phyloP scores from a whole-genome alignment of 2,329 filamentous ascomycete species.

The Penicillium capsulatum region DNA sequence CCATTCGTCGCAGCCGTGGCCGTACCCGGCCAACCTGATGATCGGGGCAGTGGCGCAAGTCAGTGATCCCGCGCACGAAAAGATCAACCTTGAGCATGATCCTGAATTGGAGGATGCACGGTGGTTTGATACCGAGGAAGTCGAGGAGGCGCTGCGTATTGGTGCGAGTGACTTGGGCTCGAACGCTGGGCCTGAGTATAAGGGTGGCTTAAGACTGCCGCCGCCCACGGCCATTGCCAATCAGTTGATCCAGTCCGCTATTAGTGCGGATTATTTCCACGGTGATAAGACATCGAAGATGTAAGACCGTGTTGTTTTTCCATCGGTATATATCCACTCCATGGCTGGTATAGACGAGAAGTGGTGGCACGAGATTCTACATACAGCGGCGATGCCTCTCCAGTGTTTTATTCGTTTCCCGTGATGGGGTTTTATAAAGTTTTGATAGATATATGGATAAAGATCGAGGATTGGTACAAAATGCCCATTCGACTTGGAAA shows the following conservation, averaged over 20 bases:
- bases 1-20: slow-evolving; percentile 83
- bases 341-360: no score
- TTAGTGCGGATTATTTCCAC: slow-evolving; percentile 63
- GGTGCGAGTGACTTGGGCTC: slow-evolving; percentile 67
- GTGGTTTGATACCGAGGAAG: slow-evolving; percentile 82
- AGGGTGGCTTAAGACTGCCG: slow-evolving; percentile 73
- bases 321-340: not conserved
- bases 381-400: not conserved
- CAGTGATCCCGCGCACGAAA: slow-evolving; percentile 73
- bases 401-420: not conserved
- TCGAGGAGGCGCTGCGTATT: slow-evolving; percentile 65
- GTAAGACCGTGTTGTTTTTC: slow-evolving; percentile 16
- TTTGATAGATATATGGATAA: slow-evolving; percentile 2
- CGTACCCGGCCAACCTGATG: slow-evolving; percentile 80
- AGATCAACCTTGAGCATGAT: slow-evolving; percentile 78
- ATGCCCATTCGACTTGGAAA: no score
- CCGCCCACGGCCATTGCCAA: slow-evolving; percentile 89
- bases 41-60: slow-evolving; percentile 80
- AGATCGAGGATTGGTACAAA: no score
- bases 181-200: slow-evolving; percentile 60
- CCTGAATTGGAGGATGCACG: slow-evolving; percentile 84
- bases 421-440: not conserved
- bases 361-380: not conserved
- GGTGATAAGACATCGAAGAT: slow-evolving; percentile 52
- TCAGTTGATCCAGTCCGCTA: slow-evolving; percentile 75